Conservation (phyloP, 129 eudicot species). For the Rutidosis leptorrhynchoides region DNA sequence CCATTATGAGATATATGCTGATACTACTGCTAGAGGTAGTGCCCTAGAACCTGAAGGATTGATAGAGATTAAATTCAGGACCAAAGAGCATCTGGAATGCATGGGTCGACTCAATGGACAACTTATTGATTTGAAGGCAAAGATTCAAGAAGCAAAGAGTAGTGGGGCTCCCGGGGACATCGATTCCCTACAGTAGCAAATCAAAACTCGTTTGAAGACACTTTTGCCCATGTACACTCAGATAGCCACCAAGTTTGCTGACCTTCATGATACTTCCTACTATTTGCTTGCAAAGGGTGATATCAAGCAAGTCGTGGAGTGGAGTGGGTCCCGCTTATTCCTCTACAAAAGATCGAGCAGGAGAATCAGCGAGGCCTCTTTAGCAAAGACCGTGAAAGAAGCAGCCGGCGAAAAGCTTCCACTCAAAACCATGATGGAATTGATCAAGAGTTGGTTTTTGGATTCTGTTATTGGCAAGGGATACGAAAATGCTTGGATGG, state of each 20-base stretch:
- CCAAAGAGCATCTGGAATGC: slow-evolving; percentile 64
- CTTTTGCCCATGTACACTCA: slow-evolving; percentile 89
- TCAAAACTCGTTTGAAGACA: slow-evolving; percentile 79
- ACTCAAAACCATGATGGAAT: slow-evolving; percentile 50
- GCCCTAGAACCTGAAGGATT: slow-evolving; percentile 96
- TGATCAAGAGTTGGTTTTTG: slow-evolving; percentile 70
- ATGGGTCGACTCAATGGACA: slow-evolving; percentile 81
- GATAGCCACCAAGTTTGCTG: slow-evolving; percentile 91
- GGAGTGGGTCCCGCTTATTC: slow-evolving; percentile 65
- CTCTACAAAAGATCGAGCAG: slow-evolving; percentile 64
- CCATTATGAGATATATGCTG: slow-evolving; percentile 91
- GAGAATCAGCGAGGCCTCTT: slow-evolving; percentile 57
- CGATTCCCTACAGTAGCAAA: slow-evolving; percentile 46
- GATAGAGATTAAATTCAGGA: slow-evolving; percentile 87
- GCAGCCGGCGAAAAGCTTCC: slow-evolving; percentile 69
- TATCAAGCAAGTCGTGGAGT: slow-evolving; percentile 64
- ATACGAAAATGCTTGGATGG: slow-evolving; percentile 55
- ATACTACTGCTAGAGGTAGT: slow-evolving; percentile 82
- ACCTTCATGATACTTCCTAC: slow-evolving; percentile 85
- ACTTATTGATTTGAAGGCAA: slow-evolving; percentile 47
- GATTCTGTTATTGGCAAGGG: slow-evolving; percentile 36
- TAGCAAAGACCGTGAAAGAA: slow-evolving; percentile 48
- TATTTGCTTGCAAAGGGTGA: slow-evolving; percentile 91
- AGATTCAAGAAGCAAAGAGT: slow-evolving; percentile 45
- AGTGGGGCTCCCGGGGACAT: too few species aligned